Conservation (phyloP, 2,329 filamentous ascomycete species). For the Alternaria ventricosa region DNA sequence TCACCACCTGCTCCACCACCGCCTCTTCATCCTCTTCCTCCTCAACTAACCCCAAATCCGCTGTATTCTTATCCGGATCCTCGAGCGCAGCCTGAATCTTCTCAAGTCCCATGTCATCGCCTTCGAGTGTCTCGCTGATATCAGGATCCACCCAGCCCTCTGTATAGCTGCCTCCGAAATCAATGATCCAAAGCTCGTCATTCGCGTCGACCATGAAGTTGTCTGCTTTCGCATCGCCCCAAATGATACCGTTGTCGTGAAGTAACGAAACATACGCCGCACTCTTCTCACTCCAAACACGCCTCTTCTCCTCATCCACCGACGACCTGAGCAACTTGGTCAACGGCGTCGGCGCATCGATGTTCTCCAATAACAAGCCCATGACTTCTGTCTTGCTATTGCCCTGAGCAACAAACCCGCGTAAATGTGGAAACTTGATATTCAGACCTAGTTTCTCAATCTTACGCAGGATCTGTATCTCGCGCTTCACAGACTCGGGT, state of each 20-base stretch:
- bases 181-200: conserved; percentile 49
- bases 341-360: conserved; percentile 15
- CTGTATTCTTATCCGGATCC: conserved; percentile 14
- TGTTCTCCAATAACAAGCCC: conserved; percentile 21
- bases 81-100: conserved; percentile 20
- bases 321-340: conserved; percentile 18
- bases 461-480: conserved; percentile 21
- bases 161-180: conserved; percentile 51
- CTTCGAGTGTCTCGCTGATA: conserved; percentile 45
- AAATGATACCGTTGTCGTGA: conserved; percentile 25
- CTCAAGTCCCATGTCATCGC: conserved; percentile 44
- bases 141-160: conserved; percentile 52
- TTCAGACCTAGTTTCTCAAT: conserved; percentile 11
- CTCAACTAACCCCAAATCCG: conserved; percentile 2
- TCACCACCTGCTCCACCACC: not conserved
- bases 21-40: conserved; percentile 1
- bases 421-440: conserved; percentile 17
- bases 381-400: conserved; percentile 19
- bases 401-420: conserved; percentile 17
- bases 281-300: conserved; percentile 18
- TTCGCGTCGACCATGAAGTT: conserved; percentile 51
- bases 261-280: conserved; percentile 14
- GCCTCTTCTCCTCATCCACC: conserved; percentile 12
- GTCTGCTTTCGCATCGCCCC: conserved; percentile 39
- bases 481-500: conserved; percentile 23